Conservation (phyloP, 805 yeast species). For the Pichia kluyveri region DNA sequence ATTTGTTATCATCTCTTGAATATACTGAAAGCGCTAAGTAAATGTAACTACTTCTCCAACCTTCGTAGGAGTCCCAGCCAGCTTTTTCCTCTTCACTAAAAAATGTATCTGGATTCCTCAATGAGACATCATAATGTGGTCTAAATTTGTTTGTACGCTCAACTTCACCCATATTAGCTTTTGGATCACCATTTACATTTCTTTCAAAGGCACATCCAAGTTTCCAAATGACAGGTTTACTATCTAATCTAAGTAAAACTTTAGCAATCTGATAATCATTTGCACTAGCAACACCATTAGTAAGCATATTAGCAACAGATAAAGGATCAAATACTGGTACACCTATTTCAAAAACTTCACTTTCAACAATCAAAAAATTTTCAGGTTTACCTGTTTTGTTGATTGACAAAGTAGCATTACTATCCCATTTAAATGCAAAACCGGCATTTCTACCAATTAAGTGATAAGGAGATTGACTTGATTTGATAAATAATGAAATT, state of each 20-base stretch:
- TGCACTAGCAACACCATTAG: conserved; percentile 17
- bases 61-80: conserved; percentile 69
- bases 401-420: conserved; percentile 39
- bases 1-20: conserved; percentile 25
- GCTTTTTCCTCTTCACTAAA: conserved; percentile 26
- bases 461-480: conserved; percentile 50
- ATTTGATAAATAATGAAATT: conserved; percentile 54
- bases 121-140: conserved; percentile 53
- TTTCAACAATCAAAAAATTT: conserved; percentile 44
- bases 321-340: conserved; percentile 39
- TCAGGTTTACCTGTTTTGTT: conserved; percentile 42
- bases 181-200: conserved; percentile 31
- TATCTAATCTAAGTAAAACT: conserved; percentile 51
- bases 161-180: conserved; percentile 25
- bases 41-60: conserved; percentile 74
- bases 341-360: conserved; percentile 48
- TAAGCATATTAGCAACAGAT: conserved; percentile 19
- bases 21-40: conserved; percentile 57
- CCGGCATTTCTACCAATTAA: conserved; percentile 53
- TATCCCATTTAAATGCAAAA: conserved; percentile 55
- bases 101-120: conserved; percentile 48
- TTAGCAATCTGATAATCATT: conserved; percentile 35
- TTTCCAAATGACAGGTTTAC: conserved; percentile 63
- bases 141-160: conserved; percentile 36
- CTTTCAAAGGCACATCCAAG: conserved; percentile 69